A percentile compares a stretch with the other conserved stretches of the same genome.
Evolutionary conservation across 2,329 filamentous ascomycete genomes (phyloP).

Genomic region (Alternaria gansuensis): DNA sequence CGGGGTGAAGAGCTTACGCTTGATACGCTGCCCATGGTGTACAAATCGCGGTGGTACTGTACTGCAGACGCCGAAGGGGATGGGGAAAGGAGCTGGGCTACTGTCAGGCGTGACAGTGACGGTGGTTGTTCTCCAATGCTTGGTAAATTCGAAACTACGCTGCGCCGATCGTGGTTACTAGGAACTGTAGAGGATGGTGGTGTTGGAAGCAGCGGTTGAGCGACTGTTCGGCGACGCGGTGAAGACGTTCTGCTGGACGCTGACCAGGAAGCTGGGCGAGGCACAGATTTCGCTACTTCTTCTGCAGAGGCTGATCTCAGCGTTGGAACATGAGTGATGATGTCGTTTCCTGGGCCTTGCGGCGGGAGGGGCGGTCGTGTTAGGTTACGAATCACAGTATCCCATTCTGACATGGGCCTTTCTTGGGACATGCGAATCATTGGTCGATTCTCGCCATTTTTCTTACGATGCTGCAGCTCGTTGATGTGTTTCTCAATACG

Average conservation of each 20-base stretch:
- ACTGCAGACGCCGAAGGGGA: constrained; percentile 44
- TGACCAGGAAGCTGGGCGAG: constrained; percentile 29
- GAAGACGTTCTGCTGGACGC: constrained; percentile 22
- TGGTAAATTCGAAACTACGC: constrained; percentile 35
- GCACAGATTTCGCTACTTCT: constrained; percentile 29
- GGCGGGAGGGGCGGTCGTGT: constrained; percentile 34
- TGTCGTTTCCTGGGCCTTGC: constrained; percentile 31
- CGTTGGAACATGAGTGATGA: constrained; percentile 45
- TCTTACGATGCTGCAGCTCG: constrained; percentile 54
- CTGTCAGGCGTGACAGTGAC: constrained; percentile 30
- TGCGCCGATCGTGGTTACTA: constrained; percentile 34
- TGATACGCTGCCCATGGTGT: constrained; percentile 10
- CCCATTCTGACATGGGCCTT: constrained; percentile 52
- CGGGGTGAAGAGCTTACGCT: constrained; percentile 19
- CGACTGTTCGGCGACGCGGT: constrained; percentile 35
- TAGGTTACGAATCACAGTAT: constrained; percentile 46
- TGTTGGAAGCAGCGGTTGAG: constrained; percentile 45
- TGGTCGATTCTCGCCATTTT: constrained; percentile 46
- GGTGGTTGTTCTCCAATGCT: constrained; percentile 37
- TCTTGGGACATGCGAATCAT: constrained; percentile 55
- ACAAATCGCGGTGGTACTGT: constrained; percentile 33
- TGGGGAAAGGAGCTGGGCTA: constrained; percentile 45
- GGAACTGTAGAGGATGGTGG: constrained; percentile 44
- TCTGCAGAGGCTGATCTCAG: constrained; percentile 31
- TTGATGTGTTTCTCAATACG: constrained; percentile 55